Evolutionary conservation across 2,329 filamentous ascomycete species (phyloP).

Genomic region (Colletotrichum sp.): DNA sequence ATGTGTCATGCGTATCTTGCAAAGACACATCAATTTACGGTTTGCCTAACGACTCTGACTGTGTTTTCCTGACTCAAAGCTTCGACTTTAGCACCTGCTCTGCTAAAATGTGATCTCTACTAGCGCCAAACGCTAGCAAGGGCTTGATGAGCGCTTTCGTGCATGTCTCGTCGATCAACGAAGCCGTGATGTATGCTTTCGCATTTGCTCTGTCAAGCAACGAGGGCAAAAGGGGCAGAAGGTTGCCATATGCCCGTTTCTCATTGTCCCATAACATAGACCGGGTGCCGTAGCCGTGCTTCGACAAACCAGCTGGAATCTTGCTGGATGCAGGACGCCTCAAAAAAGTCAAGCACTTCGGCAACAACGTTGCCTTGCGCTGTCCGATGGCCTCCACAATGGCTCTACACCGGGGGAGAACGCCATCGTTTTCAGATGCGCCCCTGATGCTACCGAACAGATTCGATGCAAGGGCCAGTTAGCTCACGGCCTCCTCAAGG

Average conservation of each 20-base stretch:
- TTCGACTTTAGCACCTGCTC: no score
- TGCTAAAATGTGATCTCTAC: no score
- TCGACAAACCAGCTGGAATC: constrained; percentile 22
- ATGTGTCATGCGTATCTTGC: no score
- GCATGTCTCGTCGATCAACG: not conserved
- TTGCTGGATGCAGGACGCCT: constrained; percentile 11
- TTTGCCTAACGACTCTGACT: rapidly evolving
- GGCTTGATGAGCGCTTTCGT: no score
- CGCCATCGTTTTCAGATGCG: constrained; percentile 22
- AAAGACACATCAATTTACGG: no score
- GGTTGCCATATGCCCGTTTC: not conserved
- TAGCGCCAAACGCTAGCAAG: no score
- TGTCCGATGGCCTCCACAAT: constrained; percentile 30
- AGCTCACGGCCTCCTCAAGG: constrained; percentile 27
- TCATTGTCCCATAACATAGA: not conserved
- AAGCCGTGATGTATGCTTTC: not conserved
- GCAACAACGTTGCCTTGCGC: not conserved
- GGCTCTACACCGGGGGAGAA: constrained; percentile 29
- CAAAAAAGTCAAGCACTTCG: constrained; percentile 14
- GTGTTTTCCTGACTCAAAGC: no score
- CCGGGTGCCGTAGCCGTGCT: not conserved
- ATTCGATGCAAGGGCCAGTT: not conserved
- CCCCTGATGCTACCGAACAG: not conserved
- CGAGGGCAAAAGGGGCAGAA: not conserved
- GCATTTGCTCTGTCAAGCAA: not conserved